phyloP scores from a whole-genome alignment of 176 grass and related monocot genomes.

The Tillandsia leiboldiana region DNA sequence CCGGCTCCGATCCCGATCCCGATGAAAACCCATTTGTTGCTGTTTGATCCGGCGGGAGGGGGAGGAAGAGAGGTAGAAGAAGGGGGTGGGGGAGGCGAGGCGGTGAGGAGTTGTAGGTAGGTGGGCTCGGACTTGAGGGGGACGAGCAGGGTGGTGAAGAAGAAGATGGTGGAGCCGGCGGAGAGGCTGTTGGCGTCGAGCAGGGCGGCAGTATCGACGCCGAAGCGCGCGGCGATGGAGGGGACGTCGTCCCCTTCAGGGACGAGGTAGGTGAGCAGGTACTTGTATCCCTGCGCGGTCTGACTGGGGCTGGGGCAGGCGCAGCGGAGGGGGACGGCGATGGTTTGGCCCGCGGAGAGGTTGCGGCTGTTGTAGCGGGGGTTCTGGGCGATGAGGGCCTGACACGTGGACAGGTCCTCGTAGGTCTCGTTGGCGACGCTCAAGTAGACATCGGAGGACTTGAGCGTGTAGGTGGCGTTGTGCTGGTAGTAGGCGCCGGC shows the following conservation, averaged over 20 bases:
- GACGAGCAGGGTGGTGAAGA: constrained; percentile 71
- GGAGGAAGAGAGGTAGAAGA: neutral
- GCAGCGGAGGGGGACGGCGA: constrained; percentile 63
- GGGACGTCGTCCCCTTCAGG: constrained; percentile 21
- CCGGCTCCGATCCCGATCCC: constrained; percentile 45
- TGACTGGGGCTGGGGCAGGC: constrained; percentile 59
- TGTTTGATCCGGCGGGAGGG: neutral
- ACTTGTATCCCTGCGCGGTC: constrained; percentile 24
- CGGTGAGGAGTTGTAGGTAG: constrained; percentile 10
- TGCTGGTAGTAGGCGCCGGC: constrained; percentile 54
- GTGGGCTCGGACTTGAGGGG: constrained; percentile 45
- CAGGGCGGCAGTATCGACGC: constrained; percentile 17
- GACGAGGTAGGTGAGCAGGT: constrained; percentile 58
- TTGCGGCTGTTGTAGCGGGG: constrained; percentile 16
- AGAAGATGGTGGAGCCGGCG: constrained; percentile 25
- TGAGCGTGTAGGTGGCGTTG: constrained; percentile 44
- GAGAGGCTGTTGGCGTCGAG: constrained; percentile 43
- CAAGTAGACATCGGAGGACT: constrained; percentile 49
- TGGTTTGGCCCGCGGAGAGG: constrained; percentile 8
- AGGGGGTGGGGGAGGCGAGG: constrained; percentile 24
- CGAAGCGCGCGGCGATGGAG: constrained; percentile 41
- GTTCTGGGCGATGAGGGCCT: constrained; percentile 77
- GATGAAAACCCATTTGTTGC: constrained; percentile 33
- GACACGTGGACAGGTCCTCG: constrained; percentile 77
- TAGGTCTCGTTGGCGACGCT: constrained; percentile 60